A percentile compares a stretch with the other conserved stretches of the same genome.
These are phyloP conservation scores for Chlamydomonas schloesseri DNA, from an alignment of 139 green algal species.

Conservation along the genomic window DNA sequence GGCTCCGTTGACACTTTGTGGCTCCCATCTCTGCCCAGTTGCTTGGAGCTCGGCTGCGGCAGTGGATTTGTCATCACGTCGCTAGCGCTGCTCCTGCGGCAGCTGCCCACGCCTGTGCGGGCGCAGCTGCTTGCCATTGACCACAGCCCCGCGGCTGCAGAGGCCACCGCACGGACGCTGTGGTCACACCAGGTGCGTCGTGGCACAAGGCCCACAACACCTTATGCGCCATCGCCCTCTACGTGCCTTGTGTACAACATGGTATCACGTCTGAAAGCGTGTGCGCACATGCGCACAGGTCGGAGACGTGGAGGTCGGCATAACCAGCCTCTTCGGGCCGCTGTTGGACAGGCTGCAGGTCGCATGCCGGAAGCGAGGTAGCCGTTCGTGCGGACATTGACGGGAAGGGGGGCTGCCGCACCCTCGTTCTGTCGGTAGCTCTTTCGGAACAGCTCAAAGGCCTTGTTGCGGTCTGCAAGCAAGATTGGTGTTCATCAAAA, in stretches of 20 bases:
- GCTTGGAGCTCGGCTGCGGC: constrained; percentile 86
- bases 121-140: constrained; percentile 69
- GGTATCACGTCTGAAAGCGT: too few relatives aligned
- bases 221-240: too few relatives aligned
- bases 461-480: constrained; percentile 78
- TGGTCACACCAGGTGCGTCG: constrained; percentile 52
- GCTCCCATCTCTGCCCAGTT: too few relatives aligned
- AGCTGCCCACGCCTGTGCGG: neutral
- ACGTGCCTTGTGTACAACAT: too few relatives aligned
- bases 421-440: constrained; percentile 85
- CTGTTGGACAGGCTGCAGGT: constrained; percentile 51
- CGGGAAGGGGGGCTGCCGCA: neutral
- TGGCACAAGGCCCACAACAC: too few relatives aligned
- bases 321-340: constrained; percentile 53
- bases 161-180: constrained; percentile 66
- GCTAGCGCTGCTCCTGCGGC: constrained; percentile 72
- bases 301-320: constrained; percentile 62
- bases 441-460: constrained; percentile 89
- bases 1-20: too few relatives aligned
- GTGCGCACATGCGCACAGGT: too few relatives aligned
- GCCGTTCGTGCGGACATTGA: too few relatives aligned
- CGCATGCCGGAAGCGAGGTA: too few relatives aligned
- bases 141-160: constrained; percentile 71
- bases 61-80: constrained; percentile 90
- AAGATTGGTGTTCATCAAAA: constrained; percentile 70